Evolutionary conservation across 306 rosid genomes (phyloP).

Genomic region (Prunus davidiana): DNA sequence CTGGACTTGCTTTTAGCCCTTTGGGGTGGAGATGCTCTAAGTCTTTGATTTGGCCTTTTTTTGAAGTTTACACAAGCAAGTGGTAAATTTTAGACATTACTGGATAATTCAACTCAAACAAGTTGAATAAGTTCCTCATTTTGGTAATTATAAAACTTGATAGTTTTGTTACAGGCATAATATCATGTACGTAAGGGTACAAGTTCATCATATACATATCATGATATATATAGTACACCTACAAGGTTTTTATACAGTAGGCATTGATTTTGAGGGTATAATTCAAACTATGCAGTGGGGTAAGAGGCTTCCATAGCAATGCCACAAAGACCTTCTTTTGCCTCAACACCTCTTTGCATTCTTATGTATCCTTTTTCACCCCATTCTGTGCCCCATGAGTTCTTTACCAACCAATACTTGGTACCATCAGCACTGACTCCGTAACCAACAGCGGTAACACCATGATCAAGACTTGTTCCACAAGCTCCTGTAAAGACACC

Average conservation of each 20-base stretch:
- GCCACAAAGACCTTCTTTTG: conserved; percentile 33
- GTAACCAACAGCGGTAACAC: conserved; percentile 42
- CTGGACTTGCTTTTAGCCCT: too few relatives aligned
- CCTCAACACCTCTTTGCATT: conserved; percentile 29
- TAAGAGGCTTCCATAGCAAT: conserved; percentile 45
- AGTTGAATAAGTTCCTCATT: neutral
- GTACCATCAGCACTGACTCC: conserved; percentile 31
- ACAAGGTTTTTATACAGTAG: neutral
- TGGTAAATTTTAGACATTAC: neutral
- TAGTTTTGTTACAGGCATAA: neutral
- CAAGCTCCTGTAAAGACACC: conserved; percentile 41
- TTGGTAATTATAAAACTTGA: neutral
- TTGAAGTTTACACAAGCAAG: neutral
- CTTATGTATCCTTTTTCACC: conserved; percentile 44
- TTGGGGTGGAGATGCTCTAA: too few relatives aligned
- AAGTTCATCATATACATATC: neutral
- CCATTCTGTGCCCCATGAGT: conserved; percentile 15
- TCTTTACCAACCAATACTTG: conserved; percentile 33
- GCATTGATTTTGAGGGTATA: neutral
- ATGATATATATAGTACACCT: neutral
- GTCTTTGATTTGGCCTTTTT: too few relatives aligned
- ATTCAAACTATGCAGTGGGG: conserved; percentile 28
- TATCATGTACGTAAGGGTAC: neutral
- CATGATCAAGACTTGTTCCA: conserved; percentile 37
- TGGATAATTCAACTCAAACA: neutral